Evolutionary conservation across 163 green algal species (phyloP).

Genomic region (Chlorella variabilis): DNA sequence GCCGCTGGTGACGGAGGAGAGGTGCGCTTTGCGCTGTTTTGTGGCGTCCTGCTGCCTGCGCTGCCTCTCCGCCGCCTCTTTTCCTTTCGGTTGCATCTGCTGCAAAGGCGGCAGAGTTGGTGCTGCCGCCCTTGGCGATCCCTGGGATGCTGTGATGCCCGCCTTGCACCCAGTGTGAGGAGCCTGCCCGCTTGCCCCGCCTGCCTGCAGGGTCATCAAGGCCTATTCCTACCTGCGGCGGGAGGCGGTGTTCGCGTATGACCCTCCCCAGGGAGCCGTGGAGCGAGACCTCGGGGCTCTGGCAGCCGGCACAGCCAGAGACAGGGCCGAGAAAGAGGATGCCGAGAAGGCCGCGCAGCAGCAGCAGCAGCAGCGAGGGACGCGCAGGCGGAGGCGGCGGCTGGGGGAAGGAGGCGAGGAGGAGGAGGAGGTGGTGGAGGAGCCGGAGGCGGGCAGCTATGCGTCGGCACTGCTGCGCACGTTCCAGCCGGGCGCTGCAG

Average conservation of each 20-base stretch:
- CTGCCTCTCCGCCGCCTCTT: no score
- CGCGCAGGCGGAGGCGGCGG: background rate
- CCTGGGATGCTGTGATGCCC: no score
- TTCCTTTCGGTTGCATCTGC: no score
- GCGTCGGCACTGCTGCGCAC: background rate
- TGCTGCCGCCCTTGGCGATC: no score
- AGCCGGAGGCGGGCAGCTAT: constrained; percentile 14
- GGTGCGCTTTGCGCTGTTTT: background rate
- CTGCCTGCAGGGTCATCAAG: background rate
- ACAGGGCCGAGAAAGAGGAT: no score
- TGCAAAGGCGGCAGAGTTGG: no score
- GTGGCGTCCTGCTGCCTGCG: background rate
- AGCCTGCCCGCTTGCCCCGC: no score
- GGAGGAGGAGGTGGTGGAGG: background rate
- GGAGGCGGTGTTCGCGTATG: background rate
- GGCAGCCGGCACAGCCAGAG: no score
- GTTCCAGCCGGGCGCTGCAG: background rate
- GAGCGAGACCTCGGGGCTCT: background rate
- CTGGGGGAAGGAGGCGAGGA: background rate
- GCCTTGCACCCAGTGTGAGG: no score
- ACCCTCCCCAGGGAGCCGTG: background rate
- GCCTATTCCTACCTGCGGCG: background rate
- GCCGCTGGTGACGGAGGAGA: background rate
- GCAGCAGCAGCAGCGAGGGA: background rate
- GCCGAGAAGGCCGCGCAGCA: no score